Conservation (phyloP, 2,329 filamentous ascomycete genomes). For the Aplosporella prunicola region DNA sequence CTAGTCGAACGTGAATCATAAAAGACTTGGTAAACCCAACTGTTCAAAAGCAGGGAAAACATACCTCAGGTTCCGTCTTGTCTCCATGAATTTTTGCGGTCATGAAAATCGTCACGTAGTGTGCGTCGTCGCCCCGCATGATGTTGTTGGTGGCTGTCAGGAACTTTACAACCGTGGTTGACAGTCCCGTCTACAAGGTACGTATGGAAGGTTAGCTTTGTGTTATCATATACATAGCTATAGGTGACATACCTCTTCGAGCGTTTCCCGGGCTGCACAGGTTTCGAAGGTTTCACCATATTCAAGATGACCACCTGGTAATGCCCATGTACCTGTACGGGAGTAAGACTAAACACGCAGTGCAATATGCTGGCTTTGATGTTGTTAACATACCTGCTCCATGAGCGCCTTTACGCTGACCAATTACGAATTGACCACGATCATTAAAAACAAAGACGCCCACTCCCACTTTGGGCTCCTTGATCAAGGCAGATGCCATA, state of each 20-base stretch:
- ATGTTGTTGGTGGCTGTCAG: constrained; percentile 58
- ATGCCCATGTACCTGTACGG: constrained; percentile 45
- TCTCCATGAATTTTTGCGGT: constrained; percentile 42
- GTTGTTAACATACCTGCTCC: constrained; percentile 1
- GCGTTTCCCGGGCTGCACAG: constrained; percentile 54
- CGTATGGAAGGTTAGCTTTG: too few relatives aligned
- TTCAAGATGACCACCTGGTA: constrained; percentile 65
- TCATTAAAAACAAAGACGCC: constrained; percentile 7
- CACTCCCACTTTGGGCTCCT: not conserved
- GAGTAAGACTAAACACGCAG: not conserved
- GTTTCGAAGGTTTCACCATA: constrained; percentile 48
- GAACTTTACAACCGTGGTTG: constrained; percentile 35
- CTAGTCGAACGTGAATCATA: constrained; percentile 9
- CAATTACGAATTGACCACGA: constrained; percentile 2
- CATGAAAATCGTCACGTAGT: constrained; percentile 69
- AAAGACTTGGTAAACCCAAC: not conserved
- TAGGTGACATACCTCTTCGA: too few relatives aligned
- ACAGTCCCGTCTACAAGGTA: constrained; percentile 4
- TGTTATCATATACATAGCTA: too few relatives aligned
- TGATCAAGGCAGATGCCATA: too few relatives aligned
- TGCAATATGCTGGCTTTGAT: not conserved
- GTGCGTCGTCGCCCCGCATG: constrained; percentile 50
- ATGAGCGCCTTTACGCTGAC: constrained; percentile 6
- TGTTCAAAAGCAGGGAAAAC: constrained; percentile 18
- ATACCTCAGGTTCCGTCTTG: constrained; percentile 44